Evolutionary conservation across 345 rosid genomes (phyloP), one percentile per base, ranked within the genome.

Genomic region (Moricandia moricandioides): DNA sequence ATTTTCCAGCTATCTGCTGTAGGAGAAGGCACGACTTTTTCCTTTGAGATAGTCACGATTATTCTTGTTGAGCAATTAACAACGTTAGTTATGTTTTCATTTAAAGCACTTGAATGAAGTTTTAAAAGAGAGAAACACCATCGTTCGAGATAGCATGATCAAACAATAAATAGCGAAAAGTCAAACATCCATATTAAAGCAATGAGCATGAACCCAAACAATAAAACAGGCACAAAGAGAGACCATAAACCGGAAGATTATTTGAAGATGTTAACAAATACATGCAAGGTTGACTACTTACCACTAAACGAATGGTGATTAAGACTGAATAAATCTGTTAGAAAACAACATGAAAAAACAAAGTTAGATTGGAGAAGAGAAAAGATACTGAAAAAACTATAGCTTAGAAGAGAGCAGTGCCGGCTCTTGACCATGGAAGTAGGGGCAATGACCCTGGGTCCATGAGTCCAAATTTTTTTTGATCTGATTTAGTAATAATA

Each of bases 101-200:
- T n/a, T n/a, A n/a, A n/a, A n/a, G n/a, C n/a, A n/a, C n/a, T n/a
- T n/a, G n/a, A n/a, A n/a, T n/a, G n/a, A n/a, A n/a, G n/a, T n/a
- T n/a, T n/a, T n/a, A n/a, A n/a, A n/a, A n/a, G n/a, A n/a, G n/a
- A n/a, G n/a, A n/a, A n/a, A n/a, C n/a, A n/a, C n/a, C n/a, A n/a
- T n/a, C n/a, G n/a, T n/a, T n/a, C n/a, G n/a, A n/a, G n/a, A 29
- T 29, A 29, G 3, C 2, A 55, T 91, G 63, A 93, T 91, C 84
- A 78, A 80, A 93, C 92, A 97, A 93, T 89, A 84, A 93, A 93
- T 4, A 97, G 98, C 1, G 97, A 87, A 79, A 93, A 93, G 80
- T 93, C 94, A 8, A 82, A 93, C 72, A 9, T 39, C 47, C 47
- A 39, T 39, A 10, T 39, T 39, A 11, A 39, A 39, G 47, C 47